Evolutionary conservation across 495 filamentous ascomycete species (phyloP).

Genomic region (Trichoderma erinaceum): DNA sequence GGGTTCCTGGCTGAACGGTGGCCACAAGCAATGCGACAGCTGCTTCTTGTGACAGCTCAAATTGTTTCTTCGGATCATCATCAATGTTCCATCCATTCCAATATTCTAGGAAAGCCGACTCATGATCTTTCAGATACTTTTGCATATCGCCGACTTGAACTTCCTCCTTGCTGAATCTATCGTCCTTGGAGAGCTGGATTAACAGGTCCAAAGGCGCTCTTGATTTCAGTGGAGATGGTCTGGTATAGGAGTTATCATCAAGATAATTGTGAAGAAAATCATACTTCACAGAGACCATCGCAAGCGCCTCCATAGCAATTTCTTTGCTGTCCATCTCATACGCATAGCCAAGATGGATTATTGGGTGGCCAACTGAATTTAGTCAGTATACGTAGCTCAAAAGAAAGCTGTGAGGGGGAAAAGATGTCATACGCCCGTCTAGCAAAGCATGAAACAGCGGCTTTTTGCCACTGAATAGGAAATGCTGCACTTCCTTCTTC

Average conservation of each 20-base stretch:
- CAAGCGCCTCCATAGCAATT: conserved; percentile 77
- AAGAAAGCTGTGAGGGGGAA: not conserved
- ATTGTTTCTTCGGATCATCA: conserved; percentile 56
- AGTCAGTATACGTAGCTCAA: conserved; percentile 16
- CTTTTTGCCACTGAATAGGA: conserved; percentile 65
- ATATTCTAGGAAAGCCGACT: conserved; percentile 67
- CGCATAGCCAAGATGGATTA: conserved; percentile 86
- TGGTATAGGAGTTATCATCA: conserved; percentile 63
- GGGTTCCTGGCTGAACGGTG: conserved; percentile 51
- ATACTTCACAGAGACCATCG: conserved; percentile 64
- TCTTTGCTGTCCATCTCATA: conserved; percentile 75
- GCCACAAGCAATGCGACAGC: conserved; percentile 65
- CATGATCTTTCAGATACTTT: conserved; percentile 59
- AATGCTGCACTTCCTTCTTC: conserved; percentile 69
- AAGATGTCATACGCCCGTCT: conserved; percentile 57
- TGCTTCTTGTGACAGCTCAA: conserved; percentile 69
- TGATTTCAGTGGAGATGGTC: conserved; percentile 42
- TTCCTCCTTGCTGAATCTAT: conserved; percentile 56
- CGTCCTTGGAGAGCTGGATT: conserved; percentile 48
- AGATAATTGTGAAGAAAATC: conserved; percentile 70
- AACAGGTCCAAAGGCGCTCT: conserved; percentile 62
- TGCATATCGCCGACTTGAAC: conserved; percentile 58
- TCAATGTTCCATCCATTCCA: conserved; percentile 77
- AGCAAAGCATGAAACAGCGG: conserved; percentile 76
- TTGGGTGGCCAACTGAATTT: conserved; percentile 67